A percentile compares a stretch with the other conserved stretches of the same genome.
Evolutionary conservation across 2,329 filamentous ascomycete species (phyloP).

Genomic region (Leptoxyphium fumago): DNA sequence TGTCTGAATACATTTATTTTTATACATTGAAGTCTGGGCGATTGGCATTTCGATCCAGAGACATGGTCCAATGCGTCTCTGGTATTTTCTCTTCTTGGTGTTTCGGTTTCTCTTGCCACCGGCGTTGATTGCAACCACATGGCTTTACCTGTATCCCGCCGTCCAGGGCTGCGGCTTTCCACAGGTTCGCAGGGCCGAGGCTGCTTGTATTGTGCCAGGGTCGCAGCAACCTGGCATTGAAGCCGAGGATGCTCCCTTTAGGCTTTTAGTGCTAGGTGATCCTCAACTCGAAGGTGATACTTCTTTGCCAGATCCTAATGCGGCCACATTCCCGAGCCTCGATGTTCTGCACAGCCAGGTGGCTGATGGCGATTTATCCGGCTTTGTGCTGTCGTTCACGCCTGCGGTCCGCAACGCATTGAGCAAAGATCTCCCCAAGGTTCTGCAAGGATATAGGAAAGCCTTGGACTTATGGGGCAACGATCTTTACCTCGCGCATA

Average conservation of each 20-base stretch:
- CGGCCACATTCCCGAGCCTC: conserved; percentile 28
- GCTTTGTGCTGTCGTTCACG: not conserved
- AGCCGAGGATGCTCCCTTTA: conserved; percentile 50
- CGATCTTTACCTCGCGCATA: conserved; percentile 86
- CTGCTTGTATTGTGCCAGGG: conserved; percentile 6
- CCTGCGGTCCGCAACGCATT: not conserved
- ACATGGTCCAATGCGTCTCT: not conserved
- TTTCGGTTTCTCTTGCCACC: conserved; percentile 45
- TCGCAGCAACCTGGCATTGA: conserved; percentile 8
- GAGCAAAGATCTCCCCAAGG: conserved; percentile 48
- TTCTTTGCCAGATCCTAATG: conserved; percentile 48
- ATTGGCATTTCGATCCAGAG: not conserved
- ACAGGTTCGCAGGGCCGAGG: conserved; percentile 7
- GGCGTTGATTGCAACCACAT: conserved; percentile 54
- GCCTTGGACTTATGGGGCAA: conserved; percentile 80
- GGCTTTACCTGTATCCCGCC: conserved; percentile 77
- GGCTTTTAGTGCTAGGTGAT: conserved; percentile 76
- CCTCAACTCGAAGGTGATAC: conserved; percentile 89
- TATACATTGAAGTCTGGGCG: too few relatives aligned
- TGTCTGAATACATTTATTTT: too few relatives aligned
- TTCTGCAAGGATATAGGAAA: conserved; percentile 57
- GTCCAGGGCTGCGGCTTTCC: conserved; percentile 74
- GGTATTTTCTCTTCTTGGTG: conserved; percentile 9
- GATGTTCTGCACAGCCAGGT: not conserved
- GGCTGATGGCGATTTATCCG: not conserved